Base-by-base conservation (phyloP, 192 early-diverging fungal genomes). In the Allomyces javanicus region DNA sequence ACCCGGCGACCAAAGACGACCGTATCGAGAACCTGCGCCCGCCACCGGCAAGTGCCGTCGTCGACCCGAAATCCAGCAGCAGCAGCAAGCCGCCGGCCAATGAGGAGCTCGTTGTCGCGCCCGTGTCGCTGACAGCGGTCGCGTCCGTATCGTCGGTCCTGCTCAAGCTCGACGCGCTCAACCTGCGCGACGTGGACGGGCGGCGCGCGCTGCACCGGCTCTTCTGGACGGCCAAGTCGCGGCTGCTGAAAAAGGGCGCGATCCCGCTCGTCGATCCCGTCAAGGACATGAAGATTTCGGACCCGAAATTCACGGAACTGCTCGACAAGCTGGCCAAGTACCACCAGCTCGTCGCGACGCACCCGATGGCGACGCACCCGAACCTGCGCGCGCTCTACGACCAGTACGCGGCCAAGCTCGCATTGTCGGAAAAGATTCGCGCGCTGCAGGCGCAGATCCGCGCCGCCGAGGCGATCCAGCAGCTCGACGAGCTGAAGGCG, bases 401-500 rank as follows among this genome's bases (percentile, higher is more conserved):
- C 9, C 67, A 67, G 19, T 95, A 89, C 71, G 71, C 81, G 61
- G 65, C 68, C 50, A 95, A 96, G 69, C 75, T 87, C 23, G 74
- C 78, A 10, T 25, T 86, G 9, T 73, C 65, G 45, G 70, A 69
- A 24, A 76, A 83, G 63, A 85, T 96, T 66, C 87, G 85, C 64
- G 74, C 77, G 0, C 43, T 81, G 26, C 88, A 84, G 67, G 87
- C 84, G 67, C 79, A 86, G 69, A 87, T 96, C 25, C 72, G 78
- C 19, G 82, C 85, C 50, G 84, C 91, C 21, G 84, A 93, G 62
- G 77, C 86, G 11, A 87, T 96, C 43, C 78, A 92, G 12, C 93
- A 96, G 69, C 70, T 96, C 63, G 93, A 96, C 63, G 96, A 98
- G 67, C 81, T 96, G 50, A 91, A 92, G 68, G 84, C 85, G 66